A percentile compares a stretch with the other conserved stretches of the same genome.
phyloP scores from a whole-genome alignment of 768 basidiomycete species.

The Leccinum pellstonianum region DNA sequence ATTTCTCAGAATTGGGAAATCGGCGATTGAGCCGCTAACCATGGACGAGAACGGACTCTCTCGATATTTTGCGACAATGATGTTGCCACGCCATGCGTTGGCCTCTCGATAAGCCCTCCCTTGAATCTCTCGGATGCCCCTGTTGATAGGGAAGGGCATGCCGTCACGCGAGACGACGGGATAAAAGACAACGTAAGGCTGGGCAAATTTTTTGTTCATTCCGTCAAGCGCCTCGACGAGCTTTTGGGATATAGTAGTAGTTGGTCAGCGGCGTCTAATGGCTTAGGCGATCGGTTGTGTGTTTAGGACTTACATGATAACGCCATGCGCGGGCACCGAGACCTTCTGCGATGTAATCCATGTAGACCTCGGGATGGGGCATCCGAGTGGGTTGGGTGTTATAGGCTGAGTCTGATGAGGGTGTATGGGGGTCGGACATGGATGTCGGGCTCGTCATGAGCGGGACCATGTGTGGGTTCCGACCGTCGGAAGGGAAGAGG shows the following conservation, averaged over 20 bases:
- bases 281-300: not conserved
- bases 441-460: slow-evolving; percentile 69
- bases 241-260: slow-evolving; percentile 34
- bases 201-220: slow-evolving; percentile 75
- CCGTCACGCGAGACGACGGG: slow-evolving; percentile 74
- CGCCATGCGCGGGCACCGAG: slow-evolving; percentile 68
- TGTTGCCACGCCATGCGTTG: slow-evolving; percentile 75
- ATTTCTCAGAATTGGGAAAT: slow-evolving; percentile 80
- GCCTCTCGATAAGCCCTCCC: slow-evolving; percentile 58
- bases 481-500: slow-evolving; percentile 76
- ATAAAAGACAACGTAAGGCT: slow-evolving; percentile 82
- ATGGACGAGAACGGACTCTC: slow-evolving; percentile 48
- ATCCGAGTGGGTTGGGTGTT: slow-evolving; percentile 53
- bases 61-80: slow-evolving; percentile 70
- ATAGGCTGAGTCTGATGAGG: slow-evolving; percentile 25
- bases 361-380: slow-evolving; percentile 82
- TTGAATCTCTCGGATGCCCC: slow-evolving; percentile 73
- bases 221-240: slow-evolving; percentile 73
- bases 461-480: slow-evolving; percentile 67
- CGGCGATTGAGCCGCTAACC: slow-evolving; percentile 78
- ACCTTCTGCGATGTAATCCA: slow-evolving; percentile 82
- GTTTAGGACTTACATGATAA: slow-evolving; percentile 52
- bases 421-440: slow-evolving; percentile 42
- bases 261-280: slow-evolving; percentile 18
- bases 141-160: slow-evolving; percentile 81